phyloP scores from a whole-genome alignment of 768 basidiomycete species.

The Termitomyces sp. region DNA sequence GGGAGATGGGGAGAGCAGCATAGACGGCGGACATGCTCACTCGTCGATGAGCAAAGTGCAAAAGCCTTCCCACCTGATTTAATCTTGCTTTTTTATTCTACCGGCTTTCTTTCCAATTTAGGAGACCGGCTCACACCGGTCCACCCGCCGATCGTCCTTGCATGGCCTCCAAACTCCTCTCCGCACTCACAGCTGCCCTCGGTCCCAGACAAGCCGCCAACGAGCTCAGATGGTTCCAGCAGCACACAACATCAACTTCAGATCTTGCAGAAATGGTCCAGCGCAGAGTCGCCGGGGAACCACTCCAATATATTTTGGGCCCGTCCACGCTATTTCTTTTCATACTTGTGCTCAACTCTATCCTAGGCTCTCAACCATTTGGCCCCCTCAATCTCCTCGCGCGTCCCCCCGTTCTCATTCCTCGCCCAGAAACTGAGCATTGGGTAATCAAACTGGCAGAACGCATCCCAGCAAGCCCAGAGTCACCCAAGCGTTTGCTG shows the following conservation, averaged over 20 bases:
- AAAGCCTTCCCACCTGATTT: constrained; percentile 14
- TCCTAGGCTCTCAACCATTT: constrained; percentile 79
- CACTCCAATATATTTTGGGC: constrained; percentile 92
- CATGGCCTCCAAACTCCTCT: constrained; percentile 17
- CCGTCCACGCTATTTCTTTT: constrained; percentile 20
- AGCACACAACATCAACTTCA: constrained; percentile 16
- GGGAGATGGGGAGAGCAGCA: constrained; percentile 31
- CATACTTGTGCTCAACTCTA: constrained; percentile 12
- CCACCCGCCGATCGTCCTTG: constrained; percentile 1
- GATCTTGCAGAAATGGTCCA: constrained; percentile 45
- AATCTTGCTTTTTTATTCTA: constrained; percentile 19
- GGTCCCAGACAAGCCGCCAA: constrained; percentile 32
- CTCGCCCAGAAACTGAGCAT: constrained; percentile 91
- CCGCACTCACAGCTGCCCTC: constrained; percentile 27
- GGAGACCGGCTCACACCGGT: constrained; percentile 15
- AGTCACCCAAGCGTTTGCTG: constrained; percentile 45
- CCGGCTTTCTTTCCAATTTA: constrained; percentile 15
- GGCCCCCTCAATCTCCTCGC: constrained; percentile 73
- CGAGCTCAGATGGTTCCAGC: constrained; percentile 44
- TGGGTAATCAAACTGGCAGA: constrained; percentile 66
- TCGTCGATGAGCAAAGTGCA: constrained; percentile 15
- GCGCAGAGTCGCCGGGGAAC: constrained; percentile 66
- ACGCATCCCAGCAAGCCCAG: constrained; percentile 31
- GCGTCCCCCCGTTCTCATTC: constrained; percentile 84
- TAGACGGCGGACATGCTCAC: constrained; percentile 32